A percentile compares a stretch with the other conserved stretches of the same genome.
Evolutionary conservation across 23 red algal species (phyloP).

Genomic region (Gracilaria caudata): DNA sequence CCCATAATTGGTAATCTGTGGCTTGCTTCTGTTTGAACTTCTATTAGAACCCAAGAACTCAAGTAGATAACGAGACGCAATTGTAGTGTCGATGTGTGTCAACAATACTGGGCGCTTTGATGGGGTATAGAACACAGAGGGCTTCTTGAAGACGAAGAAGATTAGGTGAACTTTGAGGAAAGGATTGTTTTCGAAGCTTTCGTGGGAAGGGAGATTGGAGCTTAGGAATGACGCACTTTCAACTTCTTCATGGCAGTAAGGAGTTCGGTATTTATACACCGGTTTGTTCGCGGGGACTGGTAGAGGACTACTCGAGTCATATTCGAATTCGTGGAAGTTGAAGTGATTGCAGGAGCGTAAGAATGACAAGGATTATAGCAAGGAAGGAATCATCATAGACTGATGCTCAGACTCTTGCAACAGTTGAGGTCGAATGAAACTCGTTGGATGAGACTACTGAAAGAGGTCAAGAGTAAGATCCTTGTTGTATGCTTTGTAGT

Average conservation of each 20-base stretch:
- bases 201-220: too few relatives aligned
- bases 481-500: constrained; percentile 27
- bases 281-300: neutral
- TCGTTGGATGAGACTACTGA: neutral
- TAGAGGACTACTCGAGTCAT: neutral
- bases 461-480: neutral
- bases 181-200: neutral
- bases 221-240: neutral
- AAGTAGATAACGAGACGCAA: neutral
- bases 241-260: neutral
- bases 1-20: neutral
- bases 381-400: neutral
- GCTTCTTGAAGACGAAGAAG: neutral
- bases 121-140: neutral
- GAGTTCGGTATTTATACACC: neutral
- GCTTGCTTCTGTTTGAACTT: neutral
- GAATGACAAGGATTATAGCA: constrained; percentile 9
- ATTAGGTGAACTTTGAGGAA: neutral
- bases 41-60: neutral
- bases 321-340: neutral
- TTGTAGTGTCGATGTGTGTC: too few relatives aligned
- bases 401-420: neutral
- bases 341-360: neutral
- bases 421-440: neutral
- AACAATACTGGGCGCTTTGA: too few relatives aligned